Conservation (phyloP, 176 grass and related monocot species). For the Guadua angustifolia region DNA sequence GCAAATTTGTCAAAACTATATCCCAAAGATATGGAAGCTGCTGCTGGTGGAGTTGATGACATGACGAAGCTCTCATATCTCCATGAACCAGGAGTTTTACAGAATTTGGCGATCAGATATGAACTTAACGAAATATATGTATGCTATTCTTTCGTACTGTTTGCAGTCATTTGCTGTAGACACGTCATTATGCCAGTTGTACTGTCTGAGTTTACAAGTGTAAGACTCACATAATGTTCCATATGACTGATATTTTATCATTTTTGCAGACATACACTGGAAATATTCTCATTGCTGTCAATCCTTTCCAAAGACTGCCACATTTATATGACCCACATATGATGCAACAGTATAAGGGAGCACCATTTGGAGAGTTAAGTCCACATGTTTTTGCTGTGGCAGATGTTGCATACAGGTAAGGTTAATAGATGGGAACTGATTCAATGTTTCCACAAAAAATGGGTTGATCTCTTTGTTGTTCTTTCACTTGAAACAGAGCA, state of each 20-base stretch:
- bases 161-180: conserved; percentile 17
- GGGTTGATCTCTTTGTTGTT: conserved; percentile 37
- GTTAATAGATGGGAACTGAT: conserved; percentile 10
- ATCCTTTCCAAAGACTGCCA: conserved; percentile 95
- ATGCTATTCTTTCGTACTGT: conserved; percentile 37
- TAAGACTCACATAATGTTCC: neutral
- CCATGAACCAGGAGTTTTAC: conserved; percentile 92
- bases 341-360: conserved; percentile 99
- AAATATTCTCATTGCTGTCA: conserved; percentile 97
- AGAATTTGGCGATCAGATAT: conserved; percentile 89
- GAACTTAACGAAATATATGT: conserved; percentile 99
- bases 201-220: conserved; percentile 32
- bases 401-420: conserved; percentile 91
- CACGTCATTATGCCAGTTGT: neutral
- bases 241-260: conserved; percentile 24
- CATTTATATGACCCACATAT: conserved; percentile 94
- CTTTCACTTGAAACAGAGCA: conserved; percentile 62
- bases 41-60: conserved; percentile 94
- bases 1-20: conserved; percentile 84
- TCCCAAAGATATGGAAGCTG: conserved; percentile 97
- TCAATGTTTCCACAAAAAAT: conserved; percentile 4
- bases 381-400: conserved; percentile 99
- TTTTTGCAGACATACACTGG: conserved; percentile 92
- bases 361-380: conserved; percentile 94
- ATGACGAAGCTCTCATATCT: conserved; percentile 99